phyloP scores from a whole-genome alignment of 805 yeast species.

The Saccharomyces cerevisiae region DNA sequence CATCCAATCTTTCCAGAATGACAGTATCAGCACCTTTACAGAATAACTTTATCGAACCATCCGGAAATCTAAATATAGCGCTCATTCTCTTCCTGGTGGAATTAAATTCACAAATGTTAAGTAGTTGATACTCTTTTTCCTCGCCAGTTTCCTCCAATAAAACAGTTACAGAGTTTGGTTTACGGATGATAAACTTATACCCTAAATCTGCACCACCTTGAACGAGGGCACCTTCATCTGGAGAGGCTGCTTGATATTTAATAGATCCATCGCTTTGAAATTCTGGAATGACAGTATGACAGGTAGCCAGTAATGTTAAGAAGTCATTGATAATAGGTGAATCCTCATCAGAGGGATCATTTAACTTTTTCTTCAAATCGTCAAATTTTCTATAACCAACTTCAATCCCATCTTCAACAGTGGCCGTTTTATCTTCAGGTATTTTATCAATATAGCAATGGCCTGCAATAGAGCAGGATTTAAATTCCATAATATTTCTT shows the following conservation, averaged over 20 bases:
- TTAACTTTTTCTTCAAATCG: conserved; percentile 43
- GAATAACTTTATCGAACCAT: conserved; percentile 77
- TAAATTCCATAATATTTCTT: conserved; percentile 93
- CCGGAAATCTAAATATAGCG: conserved; percentile 88
- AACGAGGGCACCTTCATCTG: conserved; percentile 97
- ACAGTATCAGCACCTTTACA: conserved; percentile 99
- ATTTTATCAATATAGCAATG: conserved; percentile 77
- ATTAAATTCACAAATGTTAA: conserved; percentile 92
- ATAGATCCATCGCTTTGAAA: conserved; percentile 51
- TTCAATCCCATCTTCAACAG: conserved; percentile 69
- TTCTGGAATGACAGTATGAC: conserved; percentile 98
- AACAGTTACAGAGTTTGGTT: conserved; percentile 73
- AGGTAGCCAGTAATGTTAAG: conserved; percentile 74
- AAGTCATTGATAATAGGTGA: conserved; percentile 58
- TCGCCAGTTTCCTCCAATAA: conserved; percentile 42
- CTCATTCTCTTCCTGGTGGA: conserved; percentile 98
- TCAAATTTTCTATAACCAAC: conserved; percentile 69
- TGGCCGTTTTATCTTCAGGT: conserved; percentile 82
- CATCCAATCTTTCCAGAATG: conserved; percentile 72
- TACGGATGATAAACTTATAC: conserved; percentile 73
- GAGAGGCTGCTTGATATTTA: conserved; percentile 97
- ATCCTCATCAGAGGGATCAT: conserved; percentile 38
- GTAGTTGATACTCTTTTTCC: conserved; percentile 58
- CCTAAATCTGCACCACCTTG: conserved; percentile 92
- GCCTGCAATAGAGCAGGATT: conserved; percentile 88